phyloP scores from a whole-genome alignment of 2,329 filamentous ascomycete species.

The Plenodomus lindquistii region DNA sequence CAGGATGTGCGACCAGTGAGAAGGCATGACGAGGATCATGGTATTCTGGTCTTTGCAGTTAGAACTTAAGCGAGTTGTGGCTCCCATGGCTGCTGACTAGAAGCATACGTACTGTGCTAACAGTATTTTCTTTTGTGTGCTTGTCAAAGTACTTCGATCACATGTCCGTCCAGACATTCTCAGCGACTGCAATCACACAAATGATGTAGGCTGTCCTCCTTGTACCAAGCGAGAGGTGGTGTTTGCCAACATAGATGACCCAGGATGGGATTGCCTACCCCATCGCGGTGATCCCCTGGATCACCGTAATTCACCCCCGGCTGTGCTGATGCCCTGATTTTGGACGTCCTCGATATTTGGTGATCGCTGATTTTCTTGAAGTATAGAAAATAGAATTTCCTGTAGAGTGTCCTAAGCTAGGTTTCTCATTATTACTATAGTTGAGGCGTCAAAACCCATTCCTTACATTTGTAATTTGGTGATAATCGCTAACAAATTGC shows the following conservation, averaged over 20 bases:
- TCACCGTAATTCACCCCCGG: too few species aligned
- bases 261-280: not conserved
- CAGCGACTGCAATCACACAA: slow-evolving; percentile 1
- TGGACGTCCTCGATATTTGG: not conserved
- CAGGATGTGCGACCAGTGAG: slow-evolving; percentile 1
- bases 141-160: not conserved
- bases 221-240: slow-evolving; percentile 11
- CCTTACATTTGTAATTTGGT: too few species aligned
- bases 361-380: too few species aligned
- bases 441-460: too few species aligned
- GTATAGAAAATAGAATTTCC: too few species aligned
- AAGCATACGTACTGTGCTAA: slow-evolving; percentile 7
- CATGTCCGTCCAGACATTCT: not conserved
- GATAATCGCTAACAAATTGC: too few species aligned
- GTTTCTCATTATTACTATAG: too few species aligned
- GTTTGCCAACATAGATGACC: too few species aligned
- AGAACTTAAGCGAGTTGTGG: slow-evolving; percentile 2
- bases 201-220: slow-evolving; percentile 1
- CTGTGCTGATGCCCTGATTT: not conserved
- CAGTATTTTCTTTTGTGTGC: slow-evolving; percentile 2
- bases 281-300: not conserved
- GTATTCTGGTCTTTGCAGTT: slow-evolving; percentile 1
- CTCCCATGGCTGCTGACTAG: slow-evolving; percentile 14
- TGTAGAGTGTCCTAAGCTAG: too few species aligned
- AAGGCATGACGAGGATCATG: slow-evolving; percentile 1